These are phyloP conservation scores for Corymbia citriodora DNA, from an alignment of 441 rosid genomes.

Conservation along the genomic window DNA sequence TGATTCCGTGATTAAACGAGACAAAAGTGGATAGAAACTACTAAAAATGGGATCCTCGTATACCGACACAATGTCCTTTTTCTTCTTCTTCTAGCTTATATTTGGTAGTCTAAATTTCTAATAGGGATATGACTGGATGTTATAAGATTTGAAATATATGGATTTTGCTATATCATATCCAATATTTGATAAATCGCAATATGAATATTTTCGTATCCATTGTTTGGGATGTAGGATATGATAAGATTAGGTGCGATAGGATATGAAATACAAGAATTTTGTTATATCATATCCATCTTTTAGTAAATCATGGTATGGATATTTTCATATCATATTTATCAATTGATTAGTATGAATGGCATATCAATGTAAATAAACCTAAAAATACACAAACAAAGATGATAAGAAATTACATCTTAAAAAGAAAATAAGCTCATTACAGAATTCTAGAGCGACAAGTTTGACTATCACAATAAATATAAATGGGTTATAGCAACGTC, in stretches of 20 bases:
- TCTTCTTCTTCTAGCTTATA: neutral
- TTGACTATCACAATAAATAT: neutral
- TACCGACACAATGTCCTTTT: neutral
- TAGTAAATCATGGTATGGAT: neutral
- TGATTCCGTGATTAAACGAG: neutral
- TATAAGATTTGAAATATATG: neutral
- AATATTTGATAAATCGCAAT: neutral
- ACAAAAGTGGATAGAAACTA: neutral
- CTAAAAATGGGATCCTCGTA: neutral
- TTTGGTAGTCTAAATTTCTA: neutral
- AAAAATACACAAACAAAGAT: neutral
- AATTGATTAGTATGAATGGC: neutral
- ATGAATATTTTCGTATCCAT: neutral
- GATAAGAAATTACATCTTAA: neutral
- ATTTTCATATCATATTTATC: neutral
- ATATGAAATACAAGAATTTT: neutral
- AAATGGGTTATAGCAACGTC: neutral
- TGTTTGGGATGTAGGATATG: rapidly evolving
- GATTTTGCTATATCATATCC: neutral
- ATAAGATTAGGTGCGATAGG: too few species aligned
- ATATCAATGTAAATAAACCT: neutral
- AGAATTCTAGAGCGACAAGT: neutral
- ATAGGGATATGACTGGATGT: rapidly evolving
- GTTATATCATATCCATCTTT: too few species aligned
- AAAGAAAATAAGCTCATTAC: neutral